These are phyloP conservation scores for Phyllosticta citriasiana DNA, from an alignment of 2,329 filamentous ascomycete genomes.

Conservation along the genomic window DNA sequence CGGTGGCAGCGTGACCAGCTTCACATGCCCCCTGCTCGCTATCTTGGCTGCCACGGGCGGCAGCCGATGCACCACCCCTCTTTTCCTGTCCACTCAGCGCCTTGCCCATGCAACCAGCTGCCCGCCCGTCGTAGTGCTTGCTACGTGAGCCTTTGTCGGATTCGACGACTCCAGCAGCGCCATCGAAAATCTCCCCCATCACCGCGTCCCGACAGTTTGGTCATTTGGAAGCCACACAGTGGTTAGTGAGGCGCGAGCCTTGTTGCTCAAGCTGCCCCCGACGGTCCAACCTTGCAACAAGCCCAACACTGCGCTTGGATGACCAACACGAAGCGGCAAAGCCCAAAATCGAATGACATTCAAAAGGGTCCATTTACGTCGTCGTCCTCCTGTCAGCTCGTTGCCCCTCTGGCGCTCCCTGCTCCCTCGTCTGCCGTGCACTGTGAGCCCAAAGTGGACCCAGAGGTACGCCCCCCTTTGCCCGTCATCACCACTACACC, in stretches of 20 bases:
- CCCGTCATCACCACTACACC: not conserved
- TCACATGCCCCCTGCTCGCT: not conserved
- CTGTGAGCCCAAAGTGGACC: not conserved
- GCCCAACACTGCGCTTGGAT: not conserved
- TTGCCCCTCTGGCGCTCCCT: not conserved
- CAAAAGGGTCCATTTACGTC: not conserved
- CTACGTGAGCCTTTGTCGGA: not conserved
- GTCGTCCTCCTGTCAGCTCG: not conserved
- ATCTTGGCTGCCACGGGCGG: not conserved
- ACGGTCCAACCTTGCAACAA: not conserved
- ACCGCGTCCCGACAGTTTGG: not conserved
- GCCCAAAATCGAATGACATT: not conserved
- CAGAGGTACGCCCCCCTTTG: not conserved
- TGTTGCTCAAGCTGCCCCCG: not conserved
- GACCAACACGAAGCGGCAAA: not conserved
- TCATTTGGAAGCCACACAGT: not conserved
- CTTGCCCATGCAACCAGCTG: not conserved
- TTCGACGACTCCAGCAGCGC: not conserved
- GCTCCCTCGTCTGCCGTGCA: not conserved
- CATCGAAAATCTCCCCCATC: not conserved
- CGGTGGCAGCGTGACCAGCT: not conserved
- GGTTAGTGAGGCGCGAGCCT: not conserved
- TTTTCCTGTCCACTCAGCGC: not conserved
- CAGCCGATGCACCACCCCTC: not conserved
- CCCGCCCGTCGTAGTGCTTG: not conserved